These are phyloP conservation scores for Aspergillus fijiensis DNA, from an alignment of 2,329 filamentous ascomycete species.

Conservation along the genomic window DNA sequence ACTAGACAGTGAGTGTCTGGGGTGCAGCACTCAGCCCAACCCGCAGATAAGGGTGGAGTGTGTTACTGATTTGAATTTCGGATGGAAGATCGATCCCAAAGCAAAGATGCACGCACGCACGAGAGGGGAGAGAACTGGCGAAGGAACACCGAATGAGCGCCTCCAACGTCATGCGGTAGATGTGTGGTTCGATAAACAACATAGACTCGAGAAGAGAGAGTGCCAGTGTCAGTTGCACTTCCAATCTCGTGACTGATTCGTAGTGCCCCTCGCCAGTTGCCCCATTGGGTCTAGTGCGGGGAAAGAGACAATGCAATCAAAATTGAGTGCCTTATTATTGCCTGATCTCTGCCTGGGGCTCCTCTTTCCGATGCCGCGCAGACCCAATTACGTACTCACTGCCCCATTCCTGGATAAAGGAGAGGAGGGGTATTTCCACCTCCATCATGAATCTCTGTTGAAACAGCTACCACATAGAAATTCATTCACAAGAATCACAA, in stretches of 20 bases:
- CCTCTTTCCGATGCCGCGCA: neutral
- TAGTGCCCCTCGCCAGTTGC: constrained; percentile 17
- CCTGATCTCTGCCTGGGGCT: constrained; percentile 2
- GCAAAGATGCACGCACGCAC: neutral
- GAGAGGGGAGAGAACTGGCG: neutral
- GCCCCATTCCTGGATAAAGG: neutral
- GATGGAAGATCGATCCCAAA: neutral
- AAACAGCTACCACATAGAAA: no score
- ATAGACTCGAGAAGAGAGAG: neutral
- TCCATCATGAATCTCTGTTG: no score
- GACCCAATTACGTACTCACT: neutral
- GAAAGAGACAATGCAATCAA: neutral
- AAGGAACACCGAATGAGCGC: constrained; percentile 2
- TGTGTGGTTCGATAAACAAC: constrained; percentile 2
- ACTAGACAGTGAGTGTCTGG: constrained; percentile 1
- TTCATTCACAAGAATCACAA: no score
- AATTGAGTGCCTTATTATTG: neutral
- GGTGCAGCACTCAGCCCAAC: neutral
- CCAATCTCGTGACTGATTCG: constrained; percentile 19
- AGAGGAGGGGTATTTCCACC: no score
- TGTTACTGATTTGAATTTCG: no score
- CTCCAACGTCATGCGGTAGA: constrained; percentile 21
- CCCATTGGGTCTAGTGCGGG: constrained; percentile 7
- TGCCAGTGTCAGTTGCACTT: neutral
- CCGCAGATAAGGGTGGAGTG: neutral